Evolutionary conservation across 2,329 filamentous ascomycete species (phyloP), one percentile per base, ranked within the genome.

Genomic region (Aureobasidium uvarum): DNA sequence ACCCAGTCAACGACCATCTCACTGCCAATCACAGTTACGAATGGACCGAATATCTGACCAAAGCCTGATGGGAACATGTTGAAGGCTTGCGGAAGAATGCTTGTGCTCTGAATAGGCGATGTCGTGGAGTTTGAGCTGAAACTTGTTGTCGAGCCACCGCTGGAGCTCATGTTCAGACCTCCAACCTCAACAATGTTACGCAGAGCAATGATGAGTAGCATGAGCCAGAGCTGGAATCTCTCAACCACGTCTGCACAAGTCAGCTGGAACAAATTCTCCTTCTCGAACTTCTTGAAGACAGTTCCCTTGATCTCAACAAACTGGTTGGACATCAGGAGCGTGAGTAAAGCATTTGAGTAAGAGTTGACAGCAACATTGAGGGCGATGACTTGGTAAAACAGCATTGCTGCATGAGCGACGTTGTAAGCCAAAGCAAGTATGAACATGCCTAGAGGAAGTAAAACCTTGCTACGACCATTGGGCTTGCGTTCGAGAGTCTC

Each of bases 241-340:
- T 99, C 95, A 1, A 99, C 95, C 39, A 99, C 89, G 74, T 99
- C 95, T 4, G 95, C 94, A 70, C 95, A 99, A 0, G 94, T 96
- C 16, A 99, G 83, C 75, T 99, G 95, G 74, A 99, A 99, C 0
- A 96, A 81, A 70, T 96, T 98, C 74, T 99, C 95, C 76, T 97
- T 98, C 72, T 99, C 95, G 69, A 98, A 96, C 67, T 94, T 95
- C 80, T 99, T 98, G 82, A 99, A 99, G 0, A 99, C 96, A 0
- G 93, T 96, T 67, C 91, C 91, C 74, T 99, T 99, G 81, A 99
- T 96, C 79, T 99, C 95, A 50, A 99, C 95, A 72, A 99, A 99
- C 74, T 99, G 96, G 74, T 98, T 99, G 7, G 93, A 97, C 74
- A 99, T 86, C 1, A 99, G 82, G 0, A 99, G 84, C 0, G 95